Percentiles rank a stretch among this genome's conserved stretches.
These are phyloP conservation scores for Starmerella kuoi DNA, from an alignment of 805 yeast species.

Conservation along the genomic window DNA sequence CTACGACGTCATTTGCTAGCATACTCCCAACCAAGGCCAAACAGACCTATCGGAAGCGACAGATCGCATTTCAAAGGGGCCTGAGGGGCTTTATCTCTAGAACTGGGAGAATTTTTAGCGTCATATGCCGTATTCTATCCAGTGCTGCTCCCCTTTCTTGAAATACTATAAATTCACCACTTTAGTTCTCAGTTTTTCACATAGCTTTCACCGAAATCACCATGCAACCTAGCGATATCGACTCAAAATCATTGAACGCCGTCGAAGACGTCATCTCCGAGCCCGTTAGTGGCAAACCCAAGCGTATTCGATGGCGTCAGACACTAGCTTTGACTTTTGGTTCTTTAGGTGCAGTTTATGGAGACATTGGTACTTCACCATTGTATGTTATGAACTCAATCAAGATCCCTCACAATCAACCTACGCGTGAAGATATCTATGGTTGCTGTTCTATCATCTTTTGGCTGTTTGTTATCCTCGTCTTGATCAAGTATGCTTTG, in stretches of 20 bases:
- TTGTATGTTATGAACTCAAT: conserved; percentile 30
- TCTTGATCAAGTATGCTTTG: conserved; percentile 39
- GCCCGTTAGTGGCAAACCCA: background rate
- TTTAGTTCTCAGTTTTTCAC: too few species aligned
- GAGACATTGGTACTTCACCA: conserved; percentile 54
- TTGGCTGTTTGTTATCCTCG: conserved; percentile 44
- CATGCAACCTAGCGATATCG: background rate
- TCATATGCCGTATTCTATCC: too few species aligned
- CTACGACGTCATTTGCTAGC: background rate
- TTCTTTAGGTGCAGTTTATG: conserved; percentile 52
- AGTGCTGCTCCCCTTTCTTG: too few species aligned
- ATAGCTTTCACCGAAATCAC: too few species aligned
- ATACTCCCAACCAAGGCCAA: background rate
- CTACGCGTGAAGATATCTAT: conserved; percentile 33
- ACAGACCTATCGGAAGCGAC: background rate
- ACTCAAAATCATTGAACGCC: background rate
- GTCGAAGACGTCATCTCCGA: conserved; percentile 1
- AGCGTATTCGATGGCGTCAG: background rate
- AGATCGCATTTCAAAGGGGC: too few species aligned
- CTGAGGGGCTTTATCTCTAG: too few species aligned
- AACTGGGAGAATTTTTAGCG: too few species aligned
- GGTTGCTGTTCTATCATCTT: conserved; percentile 45
- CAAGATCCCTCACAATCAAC: conserved; percentile 17
- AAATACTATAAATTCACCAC: background rate
- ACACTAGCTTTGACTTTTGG: conserved; percentile 29